Evolutionary conservation across 225 moss, liverwort and hornwort genomes (phyloP).

Genomic region (Physcomitrium patens): DNA sequence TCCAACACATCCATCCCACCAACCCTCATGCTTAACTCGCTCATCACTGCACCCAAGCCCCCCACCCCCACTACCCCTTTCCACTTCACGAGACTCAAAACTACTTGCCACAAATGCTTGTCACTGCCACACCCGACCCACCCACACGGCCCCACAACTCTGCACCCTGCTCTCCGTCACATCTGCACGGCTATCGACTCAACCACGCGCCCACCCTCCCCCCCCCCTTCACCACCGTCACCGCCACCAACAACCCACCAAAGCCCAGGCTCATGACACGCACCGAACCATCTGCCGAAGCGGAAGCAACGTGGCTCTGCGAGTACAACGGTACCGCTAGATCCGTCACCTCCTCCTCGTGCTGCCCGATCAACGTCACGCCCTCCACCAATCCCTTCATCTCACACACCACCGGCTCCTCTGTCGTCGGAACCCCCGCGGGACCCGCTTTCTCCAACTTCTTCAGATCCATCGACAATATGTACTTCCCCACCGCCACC

Average conservation of each 20-base stretch:
- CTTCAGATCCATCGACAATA: conserved; percentile 75
- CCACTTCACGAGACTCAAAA: too few relatives aligned
- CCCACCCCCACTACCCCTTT: too few relatives aligned
- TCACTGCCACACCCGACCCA: too few relatives aligned
- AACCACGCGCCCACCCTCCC: too few relatives aligned
- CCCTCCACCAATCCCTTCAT: conserved; percentile 82
- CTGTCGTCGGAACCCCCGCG: conserved; percentile 68
- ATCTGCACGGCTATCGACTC: too few relatives aligned
- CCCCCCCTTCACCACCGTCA: too few relatives aligned
- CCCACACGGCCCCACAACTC: too few relatives aligned
- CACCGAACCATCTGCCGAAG: conserved; percentile 78
- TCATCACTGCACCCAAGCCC: too few relatives aligned
- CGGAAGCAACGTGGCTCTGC: conserved; percentile 79
- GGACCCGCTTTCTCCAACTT: conserved; percentile 74
- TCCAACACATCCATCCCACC: too few relatives aligned
- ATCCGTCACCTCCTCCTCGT: conserved; percentile 87
- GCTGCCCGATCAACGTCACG: conserved; percentile 77
- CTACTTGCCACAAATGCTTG: too few relatives aligned
- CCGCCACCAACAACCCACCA: neutral
- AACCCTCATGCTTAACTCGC: too few relatives aligned
- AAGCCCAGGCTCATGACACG: neutral
- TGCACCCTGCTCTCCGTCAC: too few relatives aligned
- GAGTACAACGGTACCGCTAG: conserved; percentile 75
- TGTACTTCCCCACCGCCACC: conserved; percentile 89
- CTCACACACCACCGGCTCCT: conserved; percentile 63